Conservation (phyloP, 2,329 filamentous ascomycete species). For the Parastagonospora nodorum region DNA sequence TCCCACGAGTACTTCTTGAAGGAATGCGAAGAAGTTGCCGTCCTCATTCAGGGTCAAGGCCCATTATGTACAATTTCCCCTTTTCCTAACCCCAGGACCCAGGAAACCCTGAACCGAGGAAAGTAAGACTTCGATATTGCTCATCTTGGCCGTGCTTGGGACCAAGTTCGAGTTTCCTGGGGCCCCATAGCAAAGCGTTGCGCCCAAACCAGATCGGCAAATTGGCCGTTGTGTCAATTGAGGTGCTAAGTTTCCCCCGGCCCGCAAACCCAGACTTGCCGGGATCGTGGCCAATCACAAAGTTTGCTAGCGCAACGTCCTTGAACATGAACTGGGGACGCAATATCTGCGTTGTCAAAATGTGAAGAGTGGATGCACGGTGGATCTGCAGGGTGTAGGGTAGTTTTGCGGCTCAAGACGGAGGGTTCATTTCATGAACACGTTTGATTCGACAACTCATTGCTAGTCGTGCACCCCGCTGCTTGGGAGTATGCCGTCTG, state of each 20-base stretch:
- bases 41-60: slow-evolving; percentile 5
- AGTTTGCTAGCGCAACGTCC: slow-evolving; percentile 15
- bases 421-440: background rate
- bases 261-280: slow-evolving; percentile 36
- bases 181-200: slow-evolving; percentile 7
- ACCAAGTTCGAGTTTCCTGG: slow-evolving; percentile 2
- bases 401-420: slow-evolving; percentile 13
- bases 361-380: slow-evolving; percentile 3
- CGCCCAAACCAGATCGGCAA: slow-evolving; percentile 18
- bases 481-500: background rate
- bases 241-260: slow-evolving; percentile 29
- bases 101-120: slow-evolving; percentile 5
- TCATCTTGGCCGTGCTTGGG: slow-evolving; percentile 24
- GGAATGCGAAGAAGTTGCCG: background rate
- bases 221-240: slow-evolving; percentile 30
- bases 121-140: slow-evolving; percentile 18
- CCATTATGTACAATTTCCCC: slow-evolving; percentile 26
- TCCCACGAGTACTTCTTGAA: no score
- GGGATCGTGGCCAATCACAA: slow-evolving; percentile 30
- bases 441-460: background rate
- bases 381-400: slow-evolving; percentile 8
- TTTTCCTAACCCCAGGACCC: slow-evolving; percentile 1
- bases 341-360: slow-evolving; percentile 17
- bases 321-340: slow-evolving; percentile 10
- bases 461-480: background rate